phyloP scores from a whole-genome alignment of 2,329 filamentous ascomycete genomes.

The Thielaviopsis ethacetica region DNA sequence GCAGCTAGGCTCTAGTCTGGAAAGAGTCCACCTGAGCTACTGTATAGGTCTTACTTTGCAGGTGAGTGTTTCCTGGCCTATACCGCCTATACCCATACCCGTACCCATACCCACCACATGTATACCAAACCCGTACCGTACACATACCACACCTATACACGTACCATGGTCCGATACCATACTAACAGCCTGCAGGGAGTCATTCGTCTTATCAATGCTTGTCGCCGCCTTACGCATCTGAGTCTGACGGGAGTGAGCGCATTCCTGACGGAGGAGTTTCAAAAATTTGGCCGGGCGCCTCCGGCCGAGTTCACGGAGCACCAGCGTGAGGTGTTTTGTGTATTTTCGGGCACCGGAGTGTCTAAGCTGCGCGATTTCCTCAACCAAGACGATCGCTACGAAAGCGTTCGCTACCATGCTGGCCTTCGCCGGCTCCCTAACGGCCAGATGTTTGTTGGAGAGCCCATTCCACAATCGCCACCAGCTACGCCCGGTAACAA shows the following conservation, averaged over 20 bases:
- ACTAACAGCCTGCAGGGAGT: slow-evolving; percentile 43
- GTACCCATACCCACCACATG: too few relatives aligned
- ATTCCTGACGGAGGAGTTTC: slow-evolving; percentile 73
- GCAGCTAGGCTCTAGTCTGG: slow-evolving; percentile 40
- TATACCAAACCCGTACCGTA: too few relatives aligned
- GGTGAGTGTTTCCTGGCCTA: slow-evolving; percentile 32
- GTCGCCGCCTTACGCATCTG: slow-evolving; percentile 81
- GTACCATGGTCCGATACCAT: too few relatives aligned
- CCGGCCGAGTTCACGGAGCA: slow-evolving; percentile 88
- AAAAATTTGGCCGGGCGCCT: slow-evolving; percentile 70
- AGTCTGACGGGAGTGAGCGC: slow-evolving; percentile 87
- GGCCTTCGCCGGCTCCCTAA: background rate
- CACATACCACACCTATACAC: too few relatives aligned
- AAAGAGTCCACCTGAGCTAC: slow-evolving; percentile 92
- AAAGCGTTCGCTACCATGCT: slow-evolving; percentile 22
- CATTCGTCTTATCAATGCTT: slow-evolving; percentile 73
- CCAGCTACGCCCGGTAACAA: background rate
- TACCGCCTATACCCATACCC: background rate
- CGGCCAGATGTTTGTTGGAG: background rate
- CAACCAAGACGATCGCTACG: slow-evolving; percentile 38
- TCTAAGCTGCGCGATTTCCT: slow-evolving; percentile 60
- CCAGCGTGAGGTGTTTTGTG: slow-evolving; percentile 89
- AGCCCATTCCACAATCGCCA: background rate
- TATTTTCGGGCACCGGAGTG: slow-evolving; percentile 85
- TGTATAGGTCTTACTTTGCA: slow-evolving; percentile 70